Percentiles rank a stretch among this genome's conserved stretches.
phyloP scores from a whole-genome alignment of 768 basidiomycete species.

The Suillus luteus region DNA sequence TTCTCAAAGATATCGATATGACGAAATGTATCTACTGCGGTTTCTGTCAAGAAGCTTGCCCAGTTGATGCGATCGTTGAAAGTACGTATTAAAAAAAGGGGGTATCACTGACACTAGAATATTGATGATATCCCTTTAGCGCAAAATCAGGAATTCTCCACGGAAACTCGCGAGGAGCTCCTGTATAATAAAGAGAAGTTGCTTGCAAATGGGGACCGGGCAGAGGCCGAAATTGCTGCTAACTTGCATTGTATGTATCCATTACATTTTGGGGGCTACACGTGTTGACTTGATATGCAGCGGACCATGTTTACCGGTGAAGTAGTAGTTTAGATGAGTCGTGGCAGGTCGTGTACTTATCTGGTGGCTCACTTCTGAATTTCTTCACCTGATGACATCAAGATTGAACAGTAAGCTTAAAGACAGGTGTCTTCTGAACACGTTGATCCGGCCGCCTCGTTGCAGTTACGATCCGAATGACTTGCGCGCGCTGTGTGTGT shows the following conservation, averaged over 20 bases:
- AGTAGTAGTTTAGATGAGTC: constrained; percentile 15
- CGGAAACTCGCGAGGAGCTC: constrained; percentile 96
- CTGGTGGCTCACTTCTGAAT: constrained; percentile 1
- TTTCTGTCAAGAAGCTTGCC: constrained; percentile 99
- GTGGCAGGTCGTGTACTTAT: constrained; percentile 28
- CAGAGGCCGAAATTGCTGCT: constrained; percentile 97
- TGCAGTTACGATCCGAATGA: background rate
- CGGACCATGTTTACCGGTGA: constrained; percentile 88
- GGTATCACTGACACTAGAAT: constrained; percentile 11
- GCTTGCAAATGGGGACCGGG: constrained; percentile 91
- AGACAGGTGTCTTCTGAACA: constrained; percentile 3
- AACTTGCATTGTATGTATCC: constrained; percentile 71
- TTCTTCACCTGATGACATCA: constrained; percentile 6
- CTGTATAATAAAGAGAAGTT: constrained; percentile 99
- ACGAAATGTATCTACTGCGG: constrained; percentile 99
- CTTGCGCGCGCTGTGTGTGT: background rate
- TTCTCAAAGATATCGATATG: constrained; percentile 89
- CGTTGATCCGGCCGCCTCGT: constrained; percentile 4
- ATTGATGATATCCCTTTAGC: constrained; percentile 47
- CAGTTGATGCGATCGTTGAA: constrained; percentile 99
- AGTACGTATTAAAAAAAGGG: constrained; percentile 54
- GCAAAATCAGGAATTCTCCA: constrained; percentile 97
- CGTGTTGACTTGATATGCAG: constrained; percentile 41
- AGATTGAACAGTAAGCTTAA: constrained; percentile 3
- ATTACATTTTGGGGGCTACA: constrained; percentile 18